Conservation (phyloP, 2,329 filamentous ascomycete species). For the Scedosporium dehoogii region DNA sequence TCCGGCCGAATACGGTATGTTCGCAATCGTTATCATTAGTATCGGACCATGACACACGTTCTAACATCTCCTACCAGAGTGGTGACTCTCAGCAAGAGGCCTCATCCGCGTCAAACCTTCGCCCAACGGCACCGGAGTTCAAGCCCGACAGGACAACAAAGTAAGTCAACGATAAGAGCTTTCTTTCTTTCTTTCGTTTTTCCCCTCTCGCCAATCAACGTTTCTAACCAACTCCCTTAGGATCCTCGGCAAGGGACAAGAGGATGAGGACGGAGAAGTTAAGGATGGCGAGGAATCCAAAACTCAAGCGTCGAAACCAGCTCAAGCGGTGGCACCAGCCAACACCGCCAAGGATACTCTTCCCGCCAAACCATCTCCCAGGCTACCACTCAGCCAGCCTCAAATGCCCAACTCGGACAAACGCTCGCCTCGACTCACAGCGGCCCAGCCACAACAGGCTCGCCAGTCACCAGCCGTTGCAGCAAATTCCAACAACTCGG, state of each 20-base stretch:
- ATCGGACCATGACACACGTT: neutral
- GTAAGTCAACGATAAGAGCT: constrained; percentile 17
- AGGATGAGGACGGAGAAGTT: constrained; percentile 66
- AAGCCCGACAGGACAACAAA: constrained; percentile 36
- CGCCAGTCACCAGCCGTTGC: constrained; percentile 7
- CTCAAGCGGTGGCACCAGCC: constrained; percentile 5
- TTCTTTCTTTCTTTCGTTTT: constrained; percentile 10
- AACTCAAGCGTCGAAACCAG: constrained; percentile 7
- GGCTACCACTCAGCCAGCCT: neutral
- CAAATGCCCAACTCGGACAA: neutral
- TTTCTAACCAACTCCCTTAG: constrained; percentile 17
- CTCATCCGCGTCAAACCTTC: constrained; percentile 31
- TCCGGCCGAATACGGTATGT: constrained; percentile 54
- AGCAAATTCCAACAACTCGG: constrained; percentile 13
- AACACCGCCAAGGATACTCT: constrained; percentile 21
- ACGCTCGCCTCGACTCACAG: neutral
- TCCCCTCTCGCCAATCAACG: neutral
- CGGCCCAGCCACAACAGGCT: constrained; percentile 3
- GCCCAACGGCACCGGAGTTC: constrained; percentile 54
- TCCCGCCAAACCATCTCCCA: constrained; percentile 19
- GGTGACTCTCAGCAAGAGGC: constrained; percentile 18
- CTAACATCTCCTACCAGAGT: constrained; percentile 13
- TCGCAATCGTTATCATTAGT: constrained; percentile 13
- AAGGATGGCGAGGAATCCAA: constrained; percentile 41
- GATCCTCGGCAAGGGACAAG: constrained; percentile 15